Base-by-base conservation (phyloP, 768 basidiomycete species). In the Candolleomyces aberdarensis region DNA sequence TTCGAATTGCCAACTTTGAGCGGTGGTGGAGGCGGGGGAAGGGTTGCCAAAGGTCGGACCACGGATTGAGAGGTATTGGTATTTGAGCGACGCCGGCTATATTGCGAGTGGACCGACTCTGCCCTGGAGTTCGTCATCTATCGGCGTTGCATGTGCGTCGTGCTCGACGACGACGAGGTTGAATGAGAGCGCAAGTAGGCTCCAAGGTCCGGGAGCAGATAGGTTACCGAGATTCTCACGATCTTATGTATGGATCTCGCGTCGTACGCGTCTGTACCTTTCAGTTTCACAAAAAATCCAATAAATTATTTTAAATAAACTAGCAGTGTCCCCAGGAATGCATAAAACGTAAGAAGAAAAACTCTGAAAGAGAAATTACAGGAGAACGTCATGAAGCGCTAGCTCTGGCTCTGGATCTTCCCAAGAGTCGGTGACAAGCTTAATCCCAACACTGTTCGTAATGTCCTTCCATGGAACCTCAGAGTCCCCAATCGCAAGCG, bases 61-160 rank as follows among this genome's bases (percentile, higher is more conserved):
- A 83, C 75, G 3, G 90, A 92, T 58, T 89, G 88, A 0, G 83
- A 81, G 1, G 91, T 92, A 69, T 90, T 91, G 1, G 91, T 92
- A 69, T 90, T 91, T 40, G 91, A 91, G 51, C 90, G 82, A 63
- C 86, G 83, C 46, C 88, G 82, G 60, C 81, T 77, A 65, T 77
- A 83, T 59, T 80, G 78, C 11, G 79, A 69, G 13, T 80, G 77
- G 65, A 85, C 86, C n/a, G 88, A 83, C 70, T 87, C 86, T 56
- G 85, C 81, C 67, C 88, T 82, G 39, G 84, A 84, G 9, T 76
- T 77, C 43, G 80, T 76, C 89, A 90, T 89, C 54, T 46, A 46
- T 46, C 44, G 41, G 5, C n/a, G n/a, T 43, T 11, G n/a, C 44
- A 46, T 46, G 44, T 3, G 44, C 15, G 5, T 17, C 44, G 17